Evolutionary conservation across 495 filamentous ascomycete genomes (phyloP).

Genomic region (Penicillium steckii): DNA sequence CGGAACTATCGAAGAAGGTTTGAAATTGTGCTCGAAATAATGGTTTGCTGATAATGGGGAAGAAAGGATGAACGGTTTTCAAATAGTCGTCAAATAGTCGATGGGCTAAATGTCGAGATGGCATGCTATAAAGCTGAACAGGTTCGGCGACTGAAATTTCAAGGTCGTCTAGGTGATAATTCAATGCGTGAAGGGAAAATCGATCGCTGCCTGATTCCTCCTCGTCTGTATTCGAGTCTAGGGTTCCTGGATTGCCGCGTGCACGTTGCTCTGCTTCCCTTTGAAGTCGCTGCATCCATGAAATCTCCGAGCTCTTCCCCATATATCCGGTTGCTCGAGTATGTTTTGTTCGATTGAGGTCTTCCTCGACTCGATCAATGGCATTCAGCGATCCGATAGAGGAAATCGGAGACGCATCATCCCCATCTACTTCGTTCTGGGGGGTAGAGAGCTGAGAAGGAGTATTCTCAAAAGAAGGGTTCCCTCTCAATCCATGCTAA

Average conservation of each 20-base stretch:
- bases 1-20: conserved; percentile 23
- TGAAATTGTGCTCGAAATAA: conserved; percentile 37
- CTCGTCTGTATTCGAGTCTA: conserved; percentile 8
- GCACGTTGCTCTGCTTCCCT: conserved; percentile 17
- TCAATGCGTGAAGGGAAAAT: conserved; percentile 28
- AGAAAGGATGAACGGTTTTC: conserved; percentile 44
- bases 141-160: conserved; percentile 37
- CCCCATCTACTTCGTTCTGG: conserved; percentile 7
- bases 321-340: conserved; percentile 53
- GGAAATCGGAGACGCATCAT: conserved; percentile 24
- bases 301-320: conserved; percentile 61
- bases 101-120: conserved; percentile 48
- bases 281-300: conserved; percentile 53
- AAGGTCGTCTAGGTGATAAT: conserved; percentile 59
- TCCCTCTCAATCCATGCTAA: conserved; percentile 7
- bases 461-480: not conserved
- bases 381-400: conserved; percentile 56
- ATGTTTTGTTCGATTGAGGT: conserved; percentile 46
- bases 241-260: conserved; percentile 11
- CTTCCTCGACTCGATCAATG: conserved; percentile 55
- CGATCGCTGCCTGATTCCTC: conserved; percentile 1
- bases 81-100: conserved; percentile 53
- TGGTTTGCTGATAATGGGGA: conserved; percentile 54
- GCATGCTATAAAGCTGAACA: conserved; percentile 51
- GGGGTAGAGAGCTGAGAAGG: conserved; percentile 6